These are phyloP conservation scores for Umbelopsis sp. DNA, from an alignment of 371 early-diverging fungal genomes.

Conservation along the genomic window DNA sequence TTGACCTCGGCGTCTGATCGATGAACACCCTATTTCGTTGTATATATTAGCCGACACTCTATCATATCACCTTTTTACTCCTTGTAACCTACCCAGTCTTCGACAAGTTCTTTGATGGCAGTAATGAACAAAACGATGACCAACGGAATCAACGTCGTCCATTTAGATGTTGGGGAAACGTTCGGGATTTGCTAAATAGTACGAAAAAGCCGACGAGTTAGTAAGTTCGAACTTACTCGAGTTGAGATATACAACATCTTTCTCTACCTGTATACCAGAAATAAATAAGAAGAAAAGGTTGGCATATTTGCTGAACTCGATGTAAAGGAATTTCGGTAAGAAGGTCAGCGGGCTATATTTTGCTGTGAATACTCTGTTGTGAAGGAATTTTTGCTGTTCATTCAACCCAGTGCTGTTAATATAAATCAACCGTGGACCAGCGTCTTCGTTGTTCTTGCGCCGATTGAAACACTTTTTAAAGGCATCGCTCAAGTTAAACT, in stretches of 20 bases:
- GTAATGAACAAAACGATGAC: slow-evolving; percentile 88
- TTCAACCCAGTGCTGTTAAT: slow-evolving; percentile 80
- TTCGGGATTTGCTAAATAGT: slow-evolving; percentile 78
- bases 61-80: neutral
- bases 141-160: slow-evolving; percentile 93
- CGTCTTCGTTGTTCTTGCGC: slow-evolving; percentile 21
- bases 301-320: slow-evolving; percentile 94
- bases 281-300: slow-evolving; percentile 95
- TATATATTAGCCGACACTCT: neutral
- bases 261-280: slow-evolving; percentile 75
- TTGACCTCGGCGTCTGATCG: slow-evolving; percentile 79
- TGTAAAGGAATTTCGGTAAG: slow-evolving; percentile 89
- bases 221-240: neutral
- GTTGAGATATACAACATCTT: neutral
- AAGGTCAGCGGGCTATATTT: slow-evolving; percentile 91
- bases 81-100: slow-evolving; percentile 77
- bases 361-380: slow-evolving; percentile 84
- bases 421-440: slow-evolving; percentile 73
- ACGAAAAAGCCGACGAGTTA: neutral
- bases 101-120: slow-evolving; percentile 95
- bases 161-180: slow-evolving; percentile 84
- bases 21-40: slow-evolving; percentile 53
- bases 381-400: slow-evolving; percentile 71
- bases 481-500: slow-evolving; percentile 6
- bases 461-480: slow-evolving; percentile 15